phyloP scores from a whole-genome alignment of 768 basidiomycete genomes.

The Mycena alexandri region DNA sequence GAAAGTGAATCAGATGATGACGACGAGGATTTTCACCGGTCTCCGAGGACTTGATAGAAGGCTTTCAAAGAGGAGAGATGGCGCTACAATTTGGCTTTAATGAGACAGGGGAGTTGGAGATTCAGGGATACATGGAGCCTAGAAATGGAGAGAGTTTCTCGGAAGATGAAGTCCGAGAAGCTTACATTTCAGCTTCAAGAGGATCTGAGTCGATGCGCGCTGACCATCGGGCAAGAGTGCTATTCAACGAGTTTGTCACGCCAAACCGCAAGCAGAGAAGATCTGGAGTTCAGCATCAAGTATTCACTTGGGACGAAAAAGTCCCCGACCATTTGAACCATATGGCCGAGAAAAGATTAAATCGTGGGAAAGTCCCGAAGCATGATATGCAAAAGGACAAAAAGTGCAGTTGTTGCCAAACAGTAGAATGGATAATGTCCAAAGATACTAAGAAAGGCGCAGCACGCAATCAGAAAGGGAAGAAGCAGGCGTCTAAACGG shows the following conservation, averaged over 20 bases:
- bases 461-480: no score
- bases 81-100: neutral
- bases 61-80: neutral
- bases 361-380: neutral
- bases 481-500: no score
- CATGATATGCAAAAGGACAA: neutral
- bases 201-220: neutral
- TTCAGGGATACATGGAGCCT: constrained; percentile 5
- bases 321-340: no score
- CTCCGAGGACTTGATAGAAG: neutral
- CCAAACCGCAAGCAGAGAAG: neutral
- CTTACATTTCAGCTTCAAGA: neutral
- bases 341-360: neutral
- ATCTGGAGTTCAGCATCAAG: neutral
- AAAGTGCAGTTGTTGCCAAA: no score
- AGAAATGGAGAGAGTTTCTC: neutral
- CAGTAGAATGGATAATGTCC: no score
- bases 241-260: neutral
- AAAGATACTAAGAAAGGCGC: no score
- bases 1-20: neutral
- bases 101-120: neutral
- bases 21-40: neutral
- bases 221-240: neutral
- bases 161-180: neutral
- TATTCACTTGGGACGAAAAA: neutral